phyloP scores from a whole-genome alignment of 2,329 filamentous ascomycete species.

The Colletotrichum musae region DNA sequence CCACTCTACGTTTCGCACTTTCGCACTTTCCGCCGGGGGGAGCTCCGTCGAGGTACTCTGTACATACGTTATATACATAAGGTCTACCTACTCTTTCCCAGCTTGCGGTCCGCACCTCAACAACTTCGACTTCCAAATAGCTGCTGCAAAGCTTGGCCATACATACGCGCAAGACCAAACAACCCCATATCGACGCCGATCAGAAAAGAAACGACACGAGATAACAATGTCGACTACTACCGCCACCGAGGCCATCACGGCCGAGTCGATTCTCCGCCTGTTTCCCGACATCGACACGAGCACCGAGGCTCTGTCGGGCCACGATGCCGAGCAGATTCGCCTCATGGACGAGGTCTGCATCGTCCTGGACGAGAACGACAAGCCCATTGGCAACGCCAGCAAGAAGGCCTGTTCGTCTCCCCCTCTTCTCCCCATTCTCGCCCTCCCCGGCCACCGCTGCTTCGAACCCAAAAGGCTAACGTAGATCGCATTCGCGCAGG shows the following conservation, averaged over 20 bases:
- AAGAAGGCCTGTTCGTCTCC: constrained; percentile 92
- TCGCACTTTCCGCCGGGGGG: constrained; percentile 18
- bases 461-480: too few species aligned
- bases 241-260: constrained; percentile 78
- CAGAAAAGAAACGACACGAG: neutral
- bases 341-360: constrained; percentile 99
- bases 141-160: neutral
- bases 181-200: neutral
- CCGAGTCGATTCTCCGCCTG: constrained; percentile 86
- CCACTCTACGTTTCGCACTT: constrained; percentile 7
- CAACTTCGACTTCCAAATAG: neutral
- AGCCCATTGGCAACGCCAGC: constrained; percentile 94
- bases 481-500: constrained; percentile 63
- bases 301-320: constrained; percentile 84
- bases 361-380: constrained; percentile 91
- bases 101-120: neutral
- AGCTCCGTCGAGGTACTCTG: constrained; percentile 11
- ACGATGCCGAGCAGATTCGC: constrained; percentile 97
- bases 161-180: too few species aligned
- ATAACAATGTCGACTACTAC: constrained; percentile 53
- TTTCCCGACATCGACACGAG: constrained; percentile 87
- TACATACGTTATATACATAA: constrained; percentile 1
- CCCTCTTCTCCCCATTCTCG: constrained; percentile 6
- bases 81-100: neutral
- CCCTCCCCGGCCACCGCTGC: neutral